These are phyloP conservation scores for Paracorniculantispora psalliotae DNA, from an alignment of 2,329 filamentous ascomycete genomes.

Conservation along the genomic window DNA sequence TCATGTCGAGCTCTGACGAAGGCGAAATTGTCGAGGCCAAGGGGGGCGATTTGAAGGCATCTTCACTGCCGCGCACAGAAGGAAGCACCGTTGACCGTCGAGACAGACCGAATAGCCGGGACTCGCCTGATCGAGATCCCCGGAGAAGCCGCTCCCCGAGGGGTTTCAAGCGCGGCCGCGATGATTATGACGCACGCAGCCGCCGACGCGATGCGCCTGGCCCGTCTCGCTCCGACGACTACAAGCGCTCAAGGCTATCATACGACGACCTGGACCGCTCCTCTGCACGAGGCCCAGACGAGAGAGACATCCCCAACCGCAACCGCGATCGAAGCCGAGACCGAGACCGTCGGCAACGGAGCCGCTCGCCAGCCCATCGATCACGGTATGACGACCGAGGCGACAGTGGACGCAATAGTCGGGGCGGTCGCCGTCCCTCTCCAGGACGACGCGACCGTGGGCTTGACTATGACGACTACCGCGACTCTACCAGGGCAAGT, in stretches of 20 bases:
- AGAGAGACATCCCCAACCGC: conserved; percentile 29
- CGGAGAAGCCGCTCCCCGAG: conserved; percentile 56
- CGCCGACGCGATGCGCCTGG: conserved; percentile 46
- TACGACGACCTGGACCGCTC: conserved; percentile 54
- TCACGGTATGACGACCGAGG: conserved; percentile 31
- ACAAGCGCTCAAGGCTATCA: conserved; percentile 41
- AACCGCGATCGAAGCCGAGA: conserved; percentile 39
- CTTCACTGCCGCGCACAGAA: conserved; percentile 72
- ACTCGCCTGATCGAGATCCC: conserved; percentile 52
- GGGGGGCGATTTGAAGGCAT: conserved; percentile 70
- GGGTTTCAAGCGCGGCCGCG: conserved; percentile 62
- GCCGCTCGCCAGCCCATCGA: conserved; percentile 41
- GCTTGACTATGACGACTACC: conserved; percentile 42
- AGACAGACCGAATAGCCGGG: conserved; percentile 69
- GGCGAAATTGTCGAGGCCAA: conserved; percentile 78
- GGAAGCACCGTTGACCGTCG: conserved; percentile 86
- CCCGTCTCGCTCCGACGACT: conserved; percentile 52
- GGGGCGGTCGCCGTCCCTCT: neutral
- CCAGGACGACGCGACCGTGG: conserved; percentile 10
- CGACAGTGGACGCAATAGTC: neutral
- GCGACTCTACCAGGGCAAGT: conserved; percentile 39
- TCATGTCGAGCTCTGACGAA: conserved; percentile 67
- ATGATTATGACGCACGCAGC: conserved; percentile 52
- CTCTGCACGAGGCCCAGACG: conserved; percentile 40
- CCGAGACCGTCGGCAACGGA: conserved; percentile 51